phyloP scores from a whole-genome alignment of 2,329 filamentous ascomycete genomes.

The Aspergillus ochraceoroseus region DNA sequence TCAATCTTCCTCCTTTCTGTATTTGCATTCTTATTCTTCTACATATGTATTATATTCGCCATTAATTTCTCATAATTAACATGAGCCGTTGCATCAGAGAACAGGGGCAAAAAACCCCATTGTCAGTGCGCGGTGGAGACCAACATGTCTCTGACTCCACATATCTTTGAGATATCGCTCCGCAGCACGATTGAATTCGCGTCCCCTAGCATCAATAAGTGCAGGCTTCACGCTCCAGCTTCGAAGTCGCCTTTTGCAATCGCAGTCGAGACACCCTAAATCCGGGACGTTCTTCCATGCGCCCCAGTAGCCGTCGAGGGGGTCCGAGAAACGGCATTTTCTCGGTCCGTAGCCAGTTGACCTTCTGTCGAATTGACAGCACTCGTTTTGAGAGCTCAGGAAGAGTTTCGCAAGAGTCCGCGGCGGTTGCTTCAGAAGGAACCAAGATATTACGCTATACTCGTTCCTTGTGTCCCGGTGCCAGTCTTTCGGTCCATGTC shows the following conservation, averaged over 20 bases:
- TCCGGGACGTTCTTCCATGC: constrained; percentile 25
- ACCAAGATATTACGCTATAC: constrained; percentile 29
- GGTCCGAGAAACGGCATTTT: constrained; percentile 25
- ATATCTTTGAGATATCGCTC: constrained; percentile 29
- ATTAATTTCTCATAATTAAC: not conserved
- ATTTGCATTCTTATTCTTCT: not conserved
- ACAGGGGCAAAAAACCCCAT: constrained; percentile 20
- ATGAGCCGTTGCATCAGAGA: constrained; percentile 8
- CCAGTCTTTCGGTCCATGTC: constrained; percentile 28
- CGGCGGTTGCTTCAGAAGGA: constrained; percentile 26
- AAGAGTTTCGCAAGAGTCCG: constrained; percentile 26
- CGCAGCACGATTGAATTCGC: constrained; percentile 25
- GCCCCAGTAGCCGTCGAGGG: constrained; percentile 28
- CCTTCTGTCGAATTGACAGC: constrained; percentile 24
- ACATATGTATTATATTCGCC: not conserved
- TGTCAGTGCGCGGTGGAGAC: constrained; percentile 23
- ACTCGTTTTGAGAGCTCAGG: constrained; percentile 25
- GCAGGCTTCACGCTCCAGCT: constrained; percentile 31
- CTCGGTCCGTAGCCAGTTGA: constrained; percentile 12
- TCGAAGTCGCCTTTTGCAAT: constrained; percentile 24
- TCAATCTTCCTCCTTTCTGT: too few species aligned
- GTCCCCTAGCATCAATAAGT: constrained; percentile 26
- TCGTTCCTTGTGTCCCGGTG: constrained; percentile 26
- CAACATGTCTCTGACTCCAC: constrained; percentile 27
- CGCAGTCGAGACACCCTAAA: constrained; percentile 24